Evolutionary conservation across 345 rosid species (phyloP).

Genomic region (Crucihimalaya himalaica): DNA sequence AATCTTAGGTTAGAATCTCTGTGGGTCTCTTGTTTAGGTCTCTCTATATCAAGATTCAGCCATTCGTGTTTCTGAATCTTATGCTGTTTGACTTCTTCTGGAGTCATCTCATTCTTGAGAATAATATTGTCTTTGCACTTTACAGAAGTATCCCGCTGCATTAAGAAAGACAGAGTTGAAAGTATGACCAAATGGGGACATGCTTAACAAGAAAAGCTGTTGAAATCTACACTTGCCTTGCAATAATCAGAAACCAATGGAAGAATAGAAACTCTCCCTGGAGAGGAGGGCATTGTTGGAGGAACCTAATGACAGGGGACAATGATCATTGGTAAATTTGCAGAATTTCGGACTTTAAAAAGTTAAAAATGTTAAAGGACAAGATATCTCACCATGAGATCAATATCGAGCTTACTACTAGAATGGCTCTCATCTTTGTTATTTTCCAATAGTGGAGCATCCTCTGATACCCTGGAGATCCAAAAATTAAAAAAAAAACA

Average conservation of each 20-base stretch:
- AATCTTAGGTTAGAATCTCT: conserved; percentile 32
- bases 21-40: conserved; percentile 30
- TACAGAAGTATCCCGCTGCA: conserved; percentile 27
- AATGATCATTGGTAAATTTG: conserved; percentile 35
- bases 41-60: conserved; percentile 48
- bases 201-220: background rate
- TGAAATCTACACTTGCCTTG: conserved; percentile 27
- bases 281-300: conserved; percentile 47
- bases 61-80: conserved; percentile 33
- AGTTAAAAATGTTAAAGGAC: conserved; percentile 32
- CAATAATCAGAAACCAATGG: conserved; percentile 28
- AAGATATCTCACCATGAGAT: conserved; percentile 64
- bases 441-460: conserved; percentile 27
- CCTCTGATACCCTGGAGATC: conserved; percentile 35
- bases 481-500: conserved; percentile 16
- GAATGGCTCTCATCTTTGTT: conserved; percentile 30
- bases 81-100: conserved; percentile 26
- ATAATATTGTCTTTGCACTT: conserved; percentile 28
- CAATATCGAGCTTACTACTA: conserved; percentile 43
- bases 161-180: background rate
- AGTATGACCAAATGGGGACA: background rate
- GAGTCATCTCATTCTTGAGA: conserved; percentile 31
- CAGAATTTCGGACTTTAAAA: conserved; percentile 28
- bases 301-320: conserved; percentile 47
- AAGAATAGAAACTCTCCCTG: conserved; percentile 29